Conservation (phyloP, 495 filamentous ascomycete species). For the Talaromyces liani region DNA sequence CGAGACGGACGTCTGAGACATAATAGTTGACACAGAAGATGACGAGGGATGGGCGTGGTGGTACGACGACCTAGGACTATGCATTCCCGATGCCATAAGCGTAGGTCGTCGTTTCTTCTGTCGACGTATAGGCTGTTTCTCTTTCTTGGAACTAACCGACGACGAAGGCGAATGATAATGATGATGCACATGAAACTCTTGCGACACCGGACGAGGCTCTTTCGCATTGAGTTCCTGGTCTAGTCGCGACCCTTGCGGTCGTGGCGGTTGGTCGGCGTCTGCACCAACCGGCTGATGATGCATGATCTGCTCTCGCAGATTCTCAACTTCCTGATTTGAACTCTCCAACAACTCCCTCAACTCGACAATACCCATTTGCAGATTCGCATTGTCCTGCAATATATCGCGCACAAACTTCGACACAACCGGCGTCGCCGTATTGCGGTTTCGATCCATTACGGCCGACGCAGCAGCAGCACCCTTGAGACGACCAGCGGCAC, state of each 20-base stretch:
- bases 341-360: slow-evolving; percentile 82
- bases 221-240: slow-evolving; percentile 61
- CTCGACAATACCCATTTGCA: slow-evolving; percentile 85
- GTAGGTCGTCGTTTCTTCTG: slow-evolving; percentile 62
- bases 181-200: slow-evolving; percentile 84
- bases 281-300: slow-evolving; percentile 53
- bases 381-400: slow-evolving; percentile 85
- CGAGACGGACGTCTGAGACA: slow-evolving; percentile 57
- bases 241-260: slow-evolving; percentile 29
- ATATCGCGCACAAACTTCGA: slow-evolving; percentile 94
- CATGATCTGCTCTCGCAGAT: slow-evolving; percentile 73
- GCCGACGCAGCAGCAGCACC: slow-evolving; percentile 64
- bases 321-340: slow-evolving; percentile 91
- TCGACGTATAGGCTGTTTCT: slow-evolving; percentile 44
- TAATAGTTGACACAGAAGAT: slow-evolving; percentile 47
- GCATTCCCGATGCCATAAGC: slow-evolving; percentile 43
- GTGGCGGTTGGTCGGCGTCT: slow-evolving; percentile 19
- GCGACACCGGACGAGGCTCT: slow-evolving; percentile 45
- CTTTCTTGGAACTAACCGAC: slow-evolving; percentile 37
- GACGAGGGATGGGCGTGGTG: slow-evolving; percentile 36
- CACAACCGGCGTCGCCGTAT: slow-evolving; percentile 58
- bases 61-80: slow-evolving; percentile 29
- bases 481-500: slow-evolving; percentile 68
- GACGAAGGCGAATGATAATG: slow-evolving; percentile 70
- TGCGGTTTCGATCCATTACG: slow-evolving; percentile 40